These are phyloP conservation scores for Leccinum obscurum DNA, from an alignment of 768 basidiomycete genomes.

Conservation along the genomic window DNA sequence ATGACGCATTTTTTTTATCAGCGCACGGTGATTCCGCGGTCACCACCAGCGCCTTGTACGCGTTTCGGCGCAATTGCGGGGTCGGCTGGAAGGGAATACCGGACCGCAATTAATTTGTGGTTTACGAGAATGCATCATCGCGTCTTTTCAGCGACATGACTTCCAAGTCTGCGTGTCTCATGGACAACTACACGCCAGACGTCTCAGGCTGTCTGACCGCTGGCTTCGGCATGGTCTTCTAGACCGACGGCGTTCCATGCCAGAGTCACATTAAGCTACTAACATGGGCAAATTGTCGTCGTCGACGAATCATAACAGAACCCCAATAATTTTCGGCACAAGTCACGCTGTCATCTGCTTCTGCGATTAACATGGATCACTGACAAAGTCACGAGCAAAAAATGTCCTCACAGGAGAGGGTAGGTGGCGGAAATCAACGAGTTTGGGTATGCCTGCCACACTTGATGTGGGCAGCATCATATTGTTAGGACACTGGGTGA, in stretches of 20 bases:
- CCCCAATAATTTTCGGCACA: background rate
- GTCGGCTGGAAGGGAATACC: background rate
- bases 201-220: background rate
- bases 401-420: background rate
- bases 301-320: background rate
- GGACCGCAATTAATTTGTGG: background rate
- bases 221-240: background rate
- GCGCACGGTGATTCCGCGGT: slow-evolving; percentile 3
- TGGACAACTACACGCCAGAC: background rate
- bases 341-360: background rate
- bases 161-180: background rate
- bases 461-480: background rate
- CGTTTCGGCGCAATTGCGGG: background rate
- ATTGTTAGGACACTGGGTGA: background rate
- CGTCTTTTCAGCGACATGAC: background rate
- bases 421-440: background rate
- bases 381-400: background rate
- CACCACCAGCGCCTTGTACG: slow-evolving; percentile 1
- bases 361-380: background rate
- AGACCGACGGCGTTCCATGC: background rate
- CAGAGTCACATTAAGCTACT: background rate
- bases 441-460: background rate
- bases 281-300: background rate
- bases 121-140: background rate
- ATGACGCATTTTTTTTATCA: background rate